Conservation (phyloP, 768 basidiomycete species). For the Russula griseocarnosa region DNA sequence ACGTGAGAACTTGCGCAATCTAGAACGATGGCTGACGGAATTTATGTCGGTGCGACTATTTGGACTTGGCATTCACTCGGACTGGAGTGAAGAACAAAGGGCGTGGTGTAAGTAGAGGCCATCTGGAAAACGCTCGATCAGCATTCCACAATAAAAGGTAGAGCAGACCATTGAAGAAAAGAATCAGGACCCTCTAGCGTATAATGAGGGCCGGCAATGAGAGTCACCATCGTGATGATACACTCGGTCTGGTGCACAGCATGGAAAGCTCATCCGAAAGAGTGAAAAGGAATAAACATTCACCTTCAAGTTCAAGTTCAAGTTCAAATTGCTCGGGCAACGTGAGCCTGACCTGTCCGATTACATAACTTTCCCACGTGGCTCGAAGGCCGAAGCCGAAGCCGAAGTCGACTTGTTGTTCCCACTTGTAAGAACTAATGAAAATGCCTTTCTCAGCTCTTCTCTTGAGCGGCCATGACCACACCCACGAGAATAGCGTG, state of each 20-base stretch:
- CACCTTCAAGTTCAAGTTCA: background rate
- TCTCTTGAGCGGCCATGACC: background rate
- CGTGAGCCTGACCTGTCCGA: background rate
- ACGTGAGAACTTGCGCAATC: constrained; percentile 2
- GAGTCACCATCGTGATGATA: constrained; percentile 22
- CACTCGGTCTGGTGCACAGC: constrained; percentile 30
- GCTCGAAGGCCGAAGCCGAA: too few species aligned
- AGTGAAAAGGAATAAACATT: background rate
- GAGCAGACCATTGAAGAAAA: background rate
- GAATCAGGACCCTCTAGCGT: constrained; percentile 29
- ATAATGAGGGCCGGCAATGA: constrained; percentile 23
- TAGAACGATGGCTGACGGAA: constrained; percentile 16
- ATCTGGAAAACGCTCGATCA: constrained; percentile 11
- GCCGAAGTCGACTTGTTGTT: too few species aligned
- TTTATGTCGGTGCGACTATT: constrained; percentile 64
- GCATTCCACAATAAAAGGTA: background rate
- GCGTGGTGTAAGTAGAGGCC: constrained; percentile 46
- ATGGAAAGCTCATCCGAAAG: constrained; percentile 23
- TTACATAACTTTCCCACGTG: background rate
- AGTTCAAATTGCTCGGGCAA: too few species aligned
- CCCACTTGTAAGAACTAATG: too few species aligned
- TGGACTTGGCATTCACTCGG: constrained; percentile 94
- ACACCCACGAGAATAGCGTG: background rate
- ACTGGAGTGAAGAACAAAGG: constrained; percentile 93
- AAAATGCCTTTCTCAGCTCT: background rate